Conservation (phyloP, 2,329 filamentous ascomycete genomes). For the Rutstroemia sp. region DNA sequence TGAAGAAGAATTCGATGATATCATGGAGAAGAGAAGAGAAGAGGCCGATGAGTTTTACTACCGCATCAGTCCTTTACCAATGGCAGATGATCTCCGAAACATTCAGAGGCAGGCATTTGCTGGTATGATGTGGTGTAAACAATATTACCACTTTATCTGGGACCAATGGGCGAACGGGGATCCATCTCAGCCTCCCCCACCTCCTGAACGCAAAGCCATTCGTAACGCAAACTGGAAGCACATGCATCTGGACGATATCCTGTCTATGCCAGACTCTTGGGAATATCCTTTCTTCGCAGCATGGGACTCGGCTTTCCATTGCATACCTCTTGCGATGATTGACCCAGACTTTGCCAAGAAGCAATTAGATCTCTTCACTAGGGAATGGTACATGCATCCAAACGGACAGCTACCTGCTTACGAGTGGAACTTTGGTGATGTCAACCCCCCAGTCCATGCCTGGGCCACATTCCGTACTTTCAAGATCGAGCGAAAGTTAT, state of each 20-base stretch:
- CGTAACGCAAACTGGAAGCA: constrained; percentile 91
- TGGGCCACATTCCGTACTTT: constrained; percentile 95
- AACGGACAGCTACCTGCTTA: constrained; percentile 89
- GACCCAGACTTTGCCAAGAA: constrained; percentile 98
- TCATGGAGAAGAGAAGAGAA: constrained; percentile 76
- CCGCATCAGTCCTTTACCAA: constrained; percentile 83
- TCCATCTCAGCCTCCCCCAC: constrained; percentile 79
- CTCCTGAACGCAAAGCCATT: constrained; percentile 68
- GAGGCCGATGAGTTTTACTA: constrained; percentile 97
- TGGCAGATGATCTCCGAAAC: constrained; percentile 88
- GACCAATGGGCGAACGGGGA: constrained; percentile 97
- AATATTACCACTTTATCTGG: constrained; percentile 95
- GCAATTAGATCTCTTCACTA: constrained; percentile 89
- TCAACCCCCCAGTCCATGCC: constrained; percentile 92
- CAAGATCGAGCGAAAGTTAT: constrained; percentile 98
- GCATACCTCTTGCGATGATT: constrained; percentile 92
- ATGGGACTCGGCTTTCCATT: constrained; percentile 96
- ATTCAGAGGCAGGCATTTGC: constrained; percentile 92
- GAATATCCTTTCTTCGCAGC: constrained; percentile 97
- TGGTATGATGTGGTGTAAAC: constrained; percentile 98
- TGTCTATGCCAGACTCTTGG: constrained; percentile 98
- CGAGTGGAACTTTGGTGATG: constrained; percentile 97
- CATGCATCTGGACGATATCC: constrained; percentile 86
- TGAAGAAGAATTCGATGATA: constrained; percentile 86
- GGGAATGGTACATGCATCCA: constrained; percentile 98